Evolutionary conservation across 345 rosid genomes (phyloP).

Genomic region (Euphorbia pulcherrima): DNA sequence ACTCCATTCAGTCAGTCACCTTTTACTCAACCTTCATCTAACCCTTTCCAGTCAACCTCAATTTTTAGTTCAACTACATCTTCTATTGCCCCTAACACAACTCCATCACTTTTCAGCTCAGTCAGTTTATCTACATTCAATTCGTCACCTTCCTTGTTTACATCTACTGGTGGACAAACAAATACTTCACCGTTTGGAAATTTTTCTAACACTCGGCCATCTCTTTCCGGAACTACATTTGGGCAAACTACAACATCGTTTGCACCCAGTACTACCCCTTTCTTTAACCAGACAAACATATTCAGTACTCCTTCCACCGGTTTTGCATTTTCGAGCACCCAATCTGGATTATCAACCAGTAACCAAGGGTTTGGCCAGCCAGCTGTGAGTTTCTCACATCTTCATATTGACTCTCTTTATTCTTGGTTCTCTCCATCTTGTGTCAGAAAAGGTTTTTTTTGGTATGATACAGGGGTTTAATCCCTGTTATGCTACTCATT

Average conservation of each 20-base stretch:
- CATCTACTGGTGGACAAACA: slow-evolving; percentile 40
- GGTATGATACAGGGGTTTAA: background rate
- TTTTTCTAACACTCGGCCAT: slow-evolving; percentile 51
- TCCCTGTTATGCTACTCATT: background rate
- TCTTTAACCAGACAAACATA: slow-evolving; percentile 49
- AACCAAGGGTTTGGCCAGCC: slow-evolving; percentile 45
- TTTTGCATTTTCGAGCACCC: slow-evolving; percentile 47
- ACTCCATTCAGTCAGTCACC: slow-evolving; percentile 36
- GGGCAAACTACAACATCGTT: slow-evolving; percentile 45
- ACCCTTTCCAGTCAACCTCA: slow-evolving; percentile 47
- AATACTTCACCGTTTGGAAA: slow-evolving; percentile 39
- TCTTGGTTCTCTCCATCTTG: slow-evolving; percentile 5
- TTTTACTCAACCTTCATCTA: slow-evolving; percentile 34
- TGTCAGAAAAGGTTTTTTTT: slow-evolving; percentile 2
- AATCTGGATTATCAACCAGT: slow-evolving; percentile 42
- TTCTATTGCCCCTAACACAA: slow-evolving; percentile 38
- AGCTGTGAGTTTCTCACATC: slow-evolving; percentile 40
- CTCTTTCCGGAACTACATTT: slow-evolving; percentile 54
- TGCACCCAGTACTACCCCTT: slow-evolving; percentile 35
- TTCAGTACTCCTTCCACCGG: slow-evolving; percentile 56
- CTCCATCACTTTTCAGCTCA: slow-evolving; percentile 46
- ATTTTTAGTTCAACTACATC: slow-evolving; percentile 42
- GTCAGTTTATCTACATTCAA: slow-evolving; percentile 51
- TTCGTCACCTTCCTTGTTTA: slow-evolving; percentile 55
- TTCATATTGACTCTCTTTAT: background rate